Evolutionary conservation across 345 rosid species (phyloP).

Genomic region (Brassica nigra): DNA sequence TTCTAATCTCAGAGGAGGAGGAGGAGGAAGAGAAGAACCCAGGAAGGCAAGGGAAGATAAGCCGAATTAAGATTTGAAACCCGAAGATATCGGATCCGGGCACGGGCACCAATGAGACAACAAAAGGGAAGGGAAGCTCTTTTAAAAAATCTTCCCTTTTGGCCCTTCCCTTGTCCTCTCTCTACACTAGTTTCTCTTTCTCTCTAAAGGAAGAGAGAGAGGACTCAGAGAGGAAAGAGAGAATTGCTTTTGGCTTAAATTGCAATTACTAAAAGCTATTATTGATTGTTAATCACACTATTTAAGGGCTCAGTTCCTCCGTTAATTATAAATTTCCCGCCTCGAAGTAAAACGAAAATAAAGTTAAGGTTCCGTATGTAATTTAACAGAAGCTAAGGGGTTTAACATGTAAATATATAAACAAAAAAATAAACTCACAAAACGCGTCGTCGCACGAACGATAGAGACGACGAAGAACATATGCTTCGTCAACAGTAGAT

Average conservation of each 20-base stretch:
- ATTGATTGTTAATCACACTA: not conserved
- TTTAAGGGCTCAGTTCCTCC: not conserved
- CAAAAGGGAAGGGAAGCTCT: not conserved
- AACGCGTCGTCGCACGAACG: conserved; percentile 30
- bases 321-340: not conserved
- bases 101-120: conserved; percentile 9
- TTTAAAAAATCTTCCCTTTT: not conserved
- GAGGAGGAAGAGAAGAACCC: conserved; percentile 1
- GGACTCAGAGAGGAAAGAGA: conserved; percentile 2
- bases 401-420: not conserved
- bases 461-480: conserved; percentile 1
- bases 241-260: not conserved
- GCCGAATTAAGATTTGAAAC: conserved; percentile 34
- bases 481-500: conserved; percentile 23
- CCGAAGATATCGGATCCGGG: conserved; percentile 58
- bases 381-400: not conserved
- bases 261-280: not conserved
- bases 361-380: not conserved
- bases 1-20: not conserved
- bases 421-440: not conserved
- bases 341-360: not conserved
- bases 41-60: not conserved
- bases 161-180: not conserved
- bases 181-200: not conserved
- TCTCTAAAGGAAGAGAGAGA: not conserved